phyloP scores from a whole-genome alignment of 2,329 filamentous ascomycete genomes.

The Pezicula neosporulosa region DNA sequence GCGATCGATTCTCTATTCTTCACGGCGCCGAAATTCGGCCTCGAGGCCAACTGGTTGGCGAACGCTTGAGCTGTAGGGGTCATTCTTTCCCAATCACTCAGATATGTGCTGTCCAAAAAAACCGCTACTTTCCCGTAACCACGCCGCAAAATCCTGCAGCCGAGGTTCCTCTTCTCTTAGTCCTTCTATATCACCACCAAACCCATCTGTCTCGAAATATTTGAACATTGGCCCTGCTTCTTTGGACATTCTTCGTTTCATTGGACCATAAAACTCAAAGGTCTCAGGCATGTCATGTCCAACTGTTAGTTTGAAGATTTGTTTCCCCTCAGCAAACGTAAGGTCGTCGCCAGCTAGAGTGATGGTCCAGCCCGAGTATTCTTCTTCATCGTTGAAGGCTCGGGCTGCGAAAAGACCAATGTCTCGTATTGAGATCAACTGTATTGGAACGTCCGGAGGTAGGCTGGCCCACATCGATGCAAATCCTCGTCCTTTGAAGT shows the following conservation, averaged over 20 bases:
- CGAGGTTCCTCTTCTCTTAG: conserved; percentile 13
- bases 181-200: conserved; percentile 29
- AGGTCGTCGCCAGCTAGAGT: conserved; percentile 39
- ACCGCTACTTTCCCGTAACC: conserved; percentile 13
- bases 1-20: too few relatives aligned
- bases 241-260: conserved; percentile 25
- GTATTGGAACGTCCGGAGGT: conserved; percentile 28
- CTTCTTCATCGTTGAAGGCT: conserved; percentile 30
- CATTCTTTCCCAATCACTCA: not conserved
- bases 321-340: conserved; percentile 27
- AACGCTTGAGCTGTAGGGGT: not conserved
- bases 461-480: conserved; percentile 32
- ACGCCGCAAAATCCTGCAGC: conserved; percentile 14
- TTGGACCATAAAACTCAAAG: conserved; percentile 23
- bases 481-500: conserved; percentile 18
- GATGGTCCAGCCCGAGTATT: conserved; percentile 29
- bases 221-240: conserved; percentile 34
- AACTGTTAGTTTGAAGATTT: conserved; percentile 29
- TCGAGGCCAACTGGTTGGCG: too few relatives aligned
- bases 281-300: conserved; percentile 28
- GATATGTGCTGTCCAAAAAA: conserved; percentile 3
- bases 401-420: conserved; percentile 36
- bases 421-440: conserved; percentile 33
- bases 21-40: too few relatives aligned
- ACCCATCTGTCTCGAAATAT: conserved; percentile 35